Percentiles rank a stretch among this genome's conserved stretches.
phyloP scores from a whole-genome alignment of 768 basidiomycete genomes.

The Russula dissimulans region DNA sequence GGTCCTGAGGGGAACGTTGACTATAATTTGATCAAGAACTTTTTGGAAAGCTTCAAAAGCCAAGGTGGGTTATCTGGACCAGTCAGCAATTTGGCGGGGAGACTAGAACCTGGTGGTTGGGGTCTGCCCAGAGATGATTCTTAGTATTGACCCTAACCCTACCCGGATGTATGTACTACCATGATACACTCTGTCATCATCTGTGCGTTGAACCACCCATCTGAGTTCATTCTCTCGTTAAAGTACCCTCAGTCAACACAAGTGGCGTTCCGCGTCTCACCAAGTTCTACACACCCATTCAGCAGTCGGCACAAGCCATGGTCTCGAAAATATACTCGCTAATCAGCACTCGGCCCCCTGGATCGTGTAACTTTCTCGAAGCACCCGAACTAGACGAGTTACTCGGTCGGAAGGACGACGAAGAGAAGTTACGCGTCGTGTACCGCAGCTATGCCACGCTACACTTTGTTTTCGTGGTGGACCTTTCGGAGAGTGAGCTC shows the following conservation, averaged over 20 bases:
- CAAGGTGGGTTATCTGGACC: conserved; percentile 88
- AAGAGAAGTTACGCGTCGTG: conserved; percentile 71
- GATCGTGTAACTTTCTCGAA: conserved; percentile 94
- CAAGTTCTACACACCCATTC: conserved; percentile 82
- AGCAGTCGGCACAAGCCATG: conserved; percentile 56
- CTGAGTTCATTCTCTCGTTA: background rate
- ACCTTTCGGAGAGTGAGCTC: conserved; percentile 92
- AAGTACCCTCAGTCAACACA: conserved; percentile 66
- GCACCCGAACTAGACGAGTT: conserved; percentile 78
- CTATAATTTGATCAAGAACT: conserved; percentile 92
- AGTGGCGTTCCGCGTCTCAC: conserved; percentile 76
- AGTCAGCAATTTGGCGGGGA: conserved; percentile 80
- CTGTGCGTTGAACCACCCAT: conserved; percentile 6
- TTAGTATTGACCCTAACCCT: conserved; percentile 8
- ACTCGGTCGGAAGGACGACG: conserved; percentile 43
- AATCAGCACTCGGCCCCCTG: conserved; percentile 69
- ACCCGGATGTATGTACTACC: background rate
- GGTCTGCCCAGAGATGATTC: conserved; percentile 57
- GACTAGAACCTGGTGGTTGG: conserved; percentile 70
- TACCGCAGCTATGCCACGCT: conserved; percentile 95
- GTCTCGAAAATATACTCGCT: conserved; percentile 88
- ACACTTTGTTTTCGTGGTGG: conserved; percentile 95
- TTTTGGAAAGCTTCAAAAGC: conserved; percentile 91
- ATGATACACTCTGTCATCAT: conserved; percentile 21
- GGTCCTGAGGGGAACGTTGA: conserved; percentile 48